phyloP scores from a whole-genome alignment of 164 flowering plant genomes.

The Vitis cinerea region DNA sequence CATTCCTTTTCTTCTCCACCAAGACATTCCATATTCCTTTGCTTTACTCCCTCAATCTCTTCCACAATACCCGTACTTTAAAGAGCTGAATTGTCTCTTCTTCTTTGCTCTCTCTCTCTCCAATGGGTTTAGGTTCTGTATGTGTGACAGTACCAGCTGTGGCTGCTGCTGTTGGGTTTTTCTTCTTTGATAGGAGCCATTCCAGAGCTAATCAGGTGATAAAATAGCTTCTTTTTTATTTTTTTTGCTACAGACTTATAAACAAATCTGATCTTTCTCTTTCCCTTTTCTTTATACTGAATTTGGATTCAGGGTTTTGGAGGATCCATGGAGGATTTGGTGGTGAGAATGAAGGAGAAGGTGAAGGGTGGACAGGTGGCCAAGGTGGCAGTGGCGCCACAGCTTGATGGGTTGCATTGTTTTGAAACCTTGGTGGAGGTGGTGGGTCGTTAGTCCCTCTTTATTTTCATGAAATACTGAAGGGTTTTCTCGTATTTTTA shows the following conservation, averaged over 20 bases:
- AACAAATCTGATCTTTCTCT: too few species aligned
- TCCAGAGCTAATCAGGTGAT: constrained; percentile 15
- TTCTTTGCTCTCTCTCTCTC: background rate
- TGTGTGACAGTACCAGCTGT: constrained; percentile 25
- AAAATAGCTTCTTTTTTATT: background rate
- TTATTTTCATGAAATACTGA: background rate
- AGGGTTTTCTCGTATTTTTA: too few species aligned
- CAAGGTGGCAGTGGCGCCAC: constrained; percentile 37
- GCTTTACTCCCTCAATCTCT: background rate
- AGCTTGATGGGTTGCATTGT: constrained; percentile 45
- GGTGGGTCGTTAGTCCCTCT: constrained; percentile 11
- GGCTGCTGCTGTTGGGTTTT: constrained; percentile 31
- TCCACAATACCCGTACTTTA: too few species aligned
- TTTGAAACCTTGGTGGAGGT: constrained; percentile 33
- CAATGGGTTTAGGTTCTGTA: constrained; percentile 18
- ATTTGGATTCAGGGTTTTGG: constrained; percentile 13
- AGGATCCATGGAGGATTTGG: background rate
- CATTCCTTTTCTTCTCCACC: constrained; percentile 14
- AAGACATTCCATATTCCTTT: constrained; percentile 14
- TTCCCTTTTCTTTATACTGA: background rate
- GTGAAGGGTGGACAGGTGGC: constrained; percentile 13
- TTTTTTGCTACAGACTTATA: background rate
- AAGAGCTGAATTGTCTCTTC: too few species aligned
- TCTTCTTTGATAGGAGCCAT: constrained; percentile 20
- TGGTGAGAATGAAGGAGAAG: constrained; percentile 8